phyloP scores from a whole-genome alignment of 495 filamentous ascomycete species.

The Neurospora sp. region DNA sequence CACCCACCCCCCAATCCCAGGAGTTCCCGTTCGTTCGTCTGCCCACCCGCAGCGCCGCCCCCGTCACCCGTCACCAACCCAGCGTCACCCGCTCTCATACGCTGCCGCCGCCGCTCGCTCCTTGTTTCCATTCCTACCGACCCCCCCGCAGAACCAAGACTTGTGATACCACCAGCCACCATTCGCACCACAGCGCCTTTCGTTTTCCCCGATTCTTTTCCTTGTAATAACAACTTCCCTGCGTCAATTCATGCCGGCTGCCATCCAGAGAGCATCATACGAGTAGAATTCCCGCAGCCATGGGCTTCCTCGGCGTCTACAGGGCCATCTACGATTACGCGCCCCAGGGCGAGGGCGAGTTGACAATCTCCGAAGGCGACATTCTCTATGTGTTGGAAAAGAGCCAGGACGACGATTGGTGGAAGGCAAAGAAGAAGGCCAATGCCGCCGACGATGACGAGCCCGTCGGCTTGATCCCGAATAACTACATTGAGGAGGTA shows the following conservation, averaged over 20 bases:
- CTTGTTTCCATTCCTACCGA: not conserved
- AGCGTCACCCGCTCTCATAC: not conserved
- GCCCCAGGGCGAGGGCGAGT: slow-evolving; percentile 80
- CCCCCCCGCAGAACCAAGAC: not conserved
- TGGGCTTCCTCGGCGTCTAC: slow-evolving; percentile 83
- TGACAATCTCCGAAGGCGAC: slow-evolving; percentile 82
- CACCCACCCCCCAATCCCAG: not conserved
- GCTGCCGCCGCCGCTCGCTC: not conserved
- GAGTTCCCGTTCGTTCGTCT: not conserved
- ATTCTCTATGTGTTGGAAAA: slow-evolving; percentile 88
- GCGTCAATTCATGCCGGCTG: not conserved
- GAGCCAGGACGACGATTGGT: slow-evolving; percentile 86
- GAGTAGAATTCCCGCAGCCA: slow-evolving; percentile 15
- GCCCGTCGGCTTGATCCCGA: slow-evolving; percentile 84
- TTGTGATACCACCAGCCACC: not conserved
- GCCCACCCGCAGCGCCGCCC: not conserved
- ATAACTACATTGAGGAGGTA: slow-evolving; percentile 96
- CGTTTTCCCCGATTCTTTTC: not conserved
- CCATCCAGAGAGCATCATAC: not conserved
- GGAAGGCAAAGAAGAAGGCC: slow-evolving; percentile 94
- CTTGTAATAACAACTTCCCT: not conserved
- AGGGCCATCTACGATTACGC: slow-evolving; percentile 88
- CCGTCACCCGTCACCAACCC: not conserved
- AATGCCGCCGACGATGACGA: slow-evolving; percentile 87
- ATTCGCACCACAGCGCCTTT: not conserved